Evolutionary conservation across 2,329 filamentous ascomycete species (phyloP).

Genomic region (Conoideocrella luteorostrata): DNA sequence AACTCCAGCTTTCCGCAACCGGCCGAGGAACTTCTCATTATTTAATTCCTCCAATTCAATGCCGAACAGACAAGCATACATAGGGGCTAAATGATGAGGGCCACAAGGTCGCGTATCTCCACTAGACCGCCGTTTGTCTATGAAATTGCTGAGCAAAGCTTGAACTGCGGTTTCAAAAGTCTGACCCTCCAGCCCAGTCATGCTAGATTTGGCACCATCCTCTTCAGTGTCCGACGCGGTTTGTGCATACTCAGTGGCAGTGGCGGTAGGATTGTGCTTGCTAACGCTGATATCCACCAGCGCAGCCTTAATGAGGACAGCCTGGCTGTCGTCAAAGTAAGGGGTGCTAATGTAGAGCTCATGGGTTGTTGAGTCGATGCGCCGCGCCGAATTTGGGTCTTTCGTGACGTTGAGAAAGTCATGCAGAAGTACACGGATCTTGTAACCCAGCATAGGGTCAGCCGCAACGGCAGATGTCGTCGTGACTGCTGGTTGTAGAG

Average conservation of each 20-base stretch:
- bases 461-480: slow-evolving; percentile 7
- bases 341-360: slow-evolving; percentile 13
- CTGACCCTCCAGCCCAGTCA: too few relatives aligned
- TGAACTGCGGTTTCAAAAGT: slow-evolving; percentile 6
- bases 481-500: too few relatives aligned
- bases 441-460: slow-evolving; percentile 11
- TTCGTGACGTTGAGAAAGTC: slow-evolving; percentile 10
- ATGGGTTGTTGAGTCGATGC: slow-evolving; percentile 11
- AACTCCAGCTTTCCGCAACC: slow-evolving; percentile 5
- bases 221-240: not conserved
- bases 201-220: not conserved
- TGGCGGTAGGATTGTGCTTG: not conserved
- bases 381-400: slow-evolving; percentile 6
- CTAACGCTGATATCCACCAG: slow-evolving; percentile 7
- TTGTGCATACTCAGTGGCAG: not conserved
- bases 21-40: slow-evolving; percentile 1
- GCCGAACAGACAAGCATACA: slow-evolving; percentile 12
- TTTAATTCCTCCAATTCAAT: slow-evolving; percentile 10
- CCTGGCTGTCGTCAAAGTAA: slow-evolving; percentile 10
- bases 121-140: slow-evolving; percentile 12
- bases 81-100: slow-evolving; percentile 13
- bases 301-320: slow-evolving; percentile 7
- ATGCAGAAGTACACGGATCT: slow-evolving; percentile 9
- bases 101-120: slow-evolving; percentile 14
- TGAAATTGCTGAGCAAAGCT: slow-evolving; percentile 4